Evolutionary conservation across 2,329 filamentous ascomycete species (phyloP).

Genomic region (Colletotrichum endophyticum): DNA sequence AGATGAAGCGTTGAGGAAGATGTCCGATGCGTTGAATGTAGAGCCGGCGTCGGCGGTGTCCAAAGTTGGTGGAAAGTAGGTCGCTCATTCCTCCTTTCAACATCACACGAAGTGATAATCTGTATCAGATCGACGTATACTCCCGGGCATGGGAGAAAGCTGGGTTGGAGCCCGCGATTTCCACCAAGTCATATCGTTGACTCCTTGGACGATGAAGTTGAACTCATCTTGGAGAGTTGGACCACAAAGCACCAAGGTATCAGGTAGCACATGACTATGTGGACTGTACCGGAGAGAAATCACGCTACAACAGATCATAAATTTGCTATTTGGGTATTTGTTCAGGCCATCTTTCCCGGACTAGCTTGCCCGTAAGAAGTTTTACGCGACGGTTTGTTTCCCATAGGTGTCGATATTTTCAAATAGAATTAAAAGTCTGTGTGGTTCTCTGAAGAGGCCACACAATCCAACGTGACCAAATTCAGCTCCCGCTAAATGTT

Average conservation of each 20-base stretch:
- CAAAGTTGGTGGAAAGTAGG: neutral
- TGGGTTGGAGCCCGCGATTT: neutral
- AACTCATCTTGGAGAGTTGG: neutral
- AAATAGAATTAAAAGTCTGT: neutral
- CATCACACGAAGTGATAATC: neutral
- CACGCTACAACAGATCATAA: neutral
- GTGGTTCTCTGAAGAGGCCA: neutral
- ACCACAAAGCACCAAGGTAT: neutral
- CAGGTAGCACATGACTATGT: neutral
- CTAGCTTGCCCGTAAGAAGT: neutral
- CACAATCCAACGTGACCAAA: neutral
- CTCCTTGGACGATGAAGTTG: neutral
- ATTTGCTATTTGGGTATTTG: neutral
- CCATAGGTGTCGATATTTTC: neutral
- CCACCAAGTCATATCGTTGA: neutral
- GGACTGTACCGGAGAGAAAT: neutral
- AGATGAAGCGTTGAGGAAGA: neutral
- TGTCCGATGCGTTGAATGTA: neutral
- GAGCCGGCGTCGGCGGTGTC: neutral
- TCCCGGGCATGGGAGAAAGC: neutral
- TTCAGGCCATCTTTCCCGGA: neutral
- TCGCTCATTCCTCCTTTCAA: neutral
- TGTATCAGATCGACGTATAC: neutral
- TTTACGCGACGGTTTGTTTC: neutral
- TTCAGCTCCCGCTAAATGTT: neutral